These are phyloP conservation scores for Lodderomyces theae DNA, from an alignment of 1,139 yeast genomes.

Conservation along the genomic window DNA sequence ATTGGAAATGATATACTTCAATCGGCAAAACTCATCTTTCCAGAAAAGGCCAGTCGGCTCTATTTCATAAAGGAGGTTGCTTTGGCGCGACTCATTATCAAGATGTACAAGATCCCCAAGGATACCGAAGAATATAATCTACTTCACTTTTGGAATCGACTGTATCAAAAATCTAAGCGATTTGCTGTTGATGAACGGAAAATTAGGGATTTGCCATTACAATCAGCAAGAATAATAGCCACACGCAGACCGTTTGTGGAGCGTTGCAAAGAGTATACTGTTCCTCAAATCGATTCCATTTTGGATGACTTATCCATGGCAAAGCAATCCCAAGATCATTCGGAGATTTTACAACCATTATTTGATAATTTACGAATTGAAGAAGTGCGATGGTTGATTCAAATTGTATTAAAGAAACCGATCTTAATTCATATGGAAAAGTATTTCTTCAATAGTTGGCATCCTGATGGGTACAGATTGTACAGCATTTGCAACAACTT, in stretches of 20 bases:
- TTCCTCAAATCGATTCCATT: slow-evolving; percentile 55
- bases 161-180: slow-evolving; percentile 26
- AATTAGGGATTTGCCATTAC: slow-evolving; percentile 44
- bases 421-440: slow-evolving; percentile 61
- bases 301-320: slow-evolving; percentile 50
- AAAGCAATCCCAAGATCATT: slow-evolving; percentile 34
- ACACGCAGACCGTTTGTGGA: slow-evolving; percentile 48
- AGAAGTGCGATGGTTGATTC: slow-evolving; percentile 70
- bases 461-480: slow-evolving; percentile 71
- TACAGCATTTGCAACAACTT: slow-evolving; percentile 68
- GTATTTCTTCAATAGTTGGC: slow-evolving; percentile 66
- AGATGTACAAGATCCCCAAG: slow-evolving; percentile 35
- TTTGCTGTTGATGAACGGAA: slow-evolving; percentile 21
- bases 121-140: slow-evolving; percentile 33
- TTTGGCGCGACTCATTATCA: slow-evolving; percentile 42
- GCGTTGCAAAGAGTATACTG: slow-evolving; percentile 37
- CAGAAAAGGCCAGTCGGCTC: slow-evolving; percentile 55
- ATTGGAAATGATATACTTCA: slow-evolving; percentile 75
- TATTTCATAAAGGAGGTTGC: slow-evolving; percentile 55
- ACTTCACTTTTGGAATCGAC: slow-evolving; percentile 40
- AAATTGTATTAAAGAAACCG: slow-evolving; percentile 60
- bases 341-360: slow-evolving; percentile 46
- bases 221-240: slow-evolving; percentile 45
- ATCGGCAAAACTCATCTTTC: slow-evolving; percentile 58
- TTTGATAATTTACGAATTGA: slow-evolving; percentile 55